A percentile compares a stretch with the other conserved stretches of the same genome.
These are phyloP conservation scores for Lonicera japonica DNA, from an alignment of 129 eudicot genomes.

Conservation along the genomic window DNA sequence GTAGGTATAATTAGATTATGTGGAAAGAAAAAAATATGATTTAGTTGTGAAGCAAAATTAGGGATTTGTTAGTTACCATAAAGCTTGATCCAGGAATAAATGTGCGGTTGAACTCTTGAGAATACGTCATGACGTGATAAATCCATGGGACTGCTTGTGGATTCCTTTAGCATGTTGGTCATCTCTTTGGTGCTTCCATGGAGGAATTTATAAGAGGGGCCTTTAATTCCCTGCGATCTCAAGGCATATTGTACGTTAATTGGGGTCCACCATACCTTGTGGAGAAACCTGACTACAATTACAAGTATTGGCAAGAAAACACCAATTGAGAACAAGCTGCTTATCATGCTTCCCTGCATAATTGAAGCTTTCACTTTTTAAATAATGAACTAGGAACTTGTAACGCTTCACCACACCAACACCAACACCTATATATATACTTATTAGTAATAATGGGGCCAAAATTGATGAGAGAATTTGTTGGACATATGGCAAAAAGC, in stretches of 20 bases:
- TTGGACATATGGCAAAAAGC: too few species aligned
- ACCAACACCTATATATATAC: too few species aligned
- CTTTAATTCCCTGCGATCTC: constrained; percentile 35
- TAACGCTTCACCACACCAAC: too few species aligned
- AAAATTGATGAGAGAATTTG: too few species aligned
- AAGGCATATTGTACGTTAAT: constrained; percentile 17
- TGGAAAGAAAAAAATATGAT: too few species aligned
- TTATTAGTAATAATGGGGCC: too few species aligned
- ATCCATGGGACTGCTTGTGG: constrained; percentile 6
- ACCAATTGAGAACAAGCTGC: too few species aligned
- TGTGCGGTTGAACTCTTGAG: constrained; percentile 35
- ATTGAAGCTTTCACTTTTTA: too few species aligned
- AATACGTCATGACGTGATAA: constrained; percentile 36
- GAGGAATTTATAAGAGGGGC: constrained; percentile 34
- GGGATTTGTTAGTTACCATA: too few species aligned
- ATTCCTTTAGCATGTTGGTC: constrained; percentile 14
- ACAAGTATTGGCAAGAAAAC: constrained; percentile 5
- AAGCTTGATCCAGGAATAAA: constrained; percentile 27
- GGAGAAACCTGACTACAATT: constrained; percentile 18
- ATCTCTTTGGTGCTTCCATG: constrained; percentile 37
- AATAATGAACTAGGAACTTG: too few species aligned
- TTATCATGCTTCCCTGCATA: too few species aligned
- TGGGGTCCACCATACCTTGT: constrained; percentile 40
- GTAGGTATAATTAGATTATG: neutral
- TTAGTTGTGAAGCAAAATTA: too few species aligned